Percentiles rank a stretch among this genome's conserved stretches.
Conservation (phyloP, 495 filamentous ascomycete genomes). For the Schizothecium vesticola region DNA sequence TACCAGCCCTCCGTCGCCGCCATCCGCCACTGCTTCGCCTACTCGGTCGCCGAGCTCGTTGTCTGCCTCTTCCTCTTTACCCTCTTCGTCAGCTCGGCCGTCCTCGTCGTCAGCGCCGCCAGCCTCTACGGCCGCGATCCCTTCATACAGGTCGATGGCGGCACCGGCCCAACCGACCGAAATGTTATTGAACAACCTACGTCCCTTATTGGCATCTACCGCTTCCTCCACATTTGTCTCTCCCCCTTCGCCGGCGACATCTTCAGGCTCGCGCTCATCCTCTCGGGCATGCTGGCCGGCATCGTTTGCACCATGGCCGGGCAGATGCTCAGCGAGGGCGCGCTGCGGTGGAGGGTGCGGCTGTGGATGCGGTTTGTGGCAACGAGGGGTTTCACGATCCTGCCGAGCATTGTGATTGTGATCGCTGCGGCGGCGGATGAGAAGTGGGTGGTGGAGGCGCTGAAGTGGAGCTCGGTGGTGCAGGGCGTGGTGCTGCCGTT, state of each 20-base stretch:
- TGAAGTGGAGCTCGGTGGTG: constrained; percentile 74
- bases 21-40: constrained; percentile 71
- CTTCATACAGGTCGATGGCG: too few species aligned
- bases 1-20: constrained; percentile 75
- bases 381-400: constrained; percentile 60
- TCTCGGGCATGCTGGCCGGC: constrained; percentile 49
- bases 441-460: constrained; percentile 59
- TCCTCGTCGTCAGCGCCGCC: constrained; percentile 81
- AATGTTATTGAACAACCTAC: too few species aligned
- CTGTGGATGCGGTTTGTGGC: constrained; percentile 49
- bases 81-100: constrained; percentile 87
- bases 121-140: constrained; percentile 48
- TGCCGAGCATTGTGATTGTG: constrained; percentile 70
- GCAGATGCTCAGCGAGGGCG: constrained; percentile 54
- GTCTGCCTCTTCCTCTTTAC: constrained; percentile 81
- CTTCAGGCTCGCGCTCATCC: constrained; percentile 50
- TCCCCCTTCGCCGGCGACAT: constrained; percentile 61
- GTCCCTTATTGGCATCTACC: constrained; percentile 70
- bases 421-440: constrained; percentile 48
- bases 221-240: constrained; percentile 61
- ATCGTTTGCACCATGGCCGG: constrained; percentile 58
- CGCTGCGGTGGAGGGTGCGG: constrained; percentile 52
- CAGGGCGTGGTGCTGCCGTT: constrained; percentile 77
- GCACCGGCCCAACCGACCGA: too few species aligned
- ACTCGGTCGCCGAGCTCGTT: constrained; percentile 70